Conservation (phyloP, 495 filamentous ascomycete species). For the Penicillium maclennaniae region DNA sequence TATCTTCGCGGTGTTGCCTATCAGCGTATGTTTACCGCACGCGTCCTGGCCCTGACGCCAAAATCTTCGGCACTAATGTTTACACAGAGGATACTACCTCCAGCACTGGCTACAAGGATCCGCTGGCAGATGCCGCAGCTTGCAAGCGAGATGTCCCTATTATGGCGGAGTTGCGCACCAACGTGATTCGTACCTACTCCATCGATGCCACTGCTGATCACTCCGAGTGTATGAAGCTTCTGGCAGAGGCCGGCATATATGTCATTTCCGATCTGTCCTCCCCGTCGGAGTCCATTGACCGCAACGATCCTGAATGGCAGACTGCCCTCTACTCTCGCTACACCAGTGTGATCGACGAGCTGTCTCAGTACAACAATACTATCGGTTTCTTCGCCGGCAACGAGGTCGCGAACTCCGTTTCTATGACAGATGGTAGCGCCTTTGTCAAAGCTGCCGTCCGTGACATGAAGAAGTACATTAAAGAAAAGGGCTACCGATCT, state of each 20-base stretch:
- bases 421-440: slow-evolving; percentile 80
- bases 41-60: neutral
- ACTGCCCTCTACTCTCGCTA: slow-evolving; percentile 72
- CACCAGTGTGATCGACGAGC: slow-evolving; percentile 73
- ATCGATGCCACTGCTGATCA: slow-evolving; percentile 79
- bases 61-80: slow-evolving; percentile 4
- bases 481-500: slow-evolving; percentile 62
- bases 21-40: slow-evolving; percentile 49
- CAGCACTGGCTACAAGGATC: slow-evolving; percentile 51
- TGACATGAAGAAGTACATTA: slow-evolving; percentile 92
- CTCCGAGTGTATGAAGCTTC: slow-evolving; percentile 74
- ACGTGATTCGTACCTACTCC: slow-evolving; percentile 90
- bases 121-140: slow-evolving; percentile 62
- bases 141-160: slow-evolving; percentile 84
- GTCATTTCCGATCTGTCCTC: slow-evolving; percentile 84
- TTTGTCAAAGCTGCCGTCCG: slow-evolving; percentile 96
- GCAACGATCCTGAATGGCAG: slow-evolving; percentile 72
- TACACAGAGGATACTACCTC: slow-evolving; percentile 39
- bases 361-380: slow-evolving; percentile 77
- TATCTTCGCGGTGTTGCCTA: slow-evolving; percentile 89
- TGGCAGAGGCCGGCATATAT: slow-evolving; percentile 88
- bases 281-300: slow-evolving; percentile 77
- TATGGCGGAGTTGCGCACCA: slow-evolving; percentile 72
- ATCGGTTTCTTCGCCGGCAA: slow-evolving; percentile 98
- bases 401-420: slow-evolving; percentile 82